Evolutionary conservation across 345 rosid species (phyloP).

Genomic region (Clarkia xantiana): DNA sequence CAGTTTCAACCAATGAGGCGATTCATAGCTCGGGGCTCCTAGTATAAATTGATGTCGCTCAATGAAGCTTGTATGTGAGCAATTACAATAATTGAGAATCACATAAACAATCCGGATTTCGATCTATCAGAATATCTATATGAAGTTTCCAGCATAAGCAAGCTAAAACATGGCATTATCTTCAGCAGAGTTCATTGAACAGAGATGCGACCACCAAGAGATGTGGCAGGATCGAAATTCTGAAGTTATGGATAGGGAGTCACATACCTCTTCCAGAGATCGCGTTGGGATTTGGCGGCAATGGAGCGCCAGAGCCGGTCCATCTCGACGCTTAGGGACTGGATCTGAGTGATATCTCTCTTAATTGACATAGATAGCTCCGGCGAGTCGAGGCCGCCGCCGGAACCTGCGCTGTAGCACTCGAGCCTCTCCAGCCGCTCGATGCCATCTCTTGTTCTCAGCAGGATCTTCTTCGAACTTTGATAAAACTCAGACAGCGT

Average conservation of each 20-base stretch:
- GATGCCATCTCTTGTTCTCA: slow-evolving; percentile 67
- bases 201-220: no score
- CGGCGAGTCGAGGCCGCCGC: slow-evolving; percentile 50
- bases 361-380: slow-evolving; percentile 58
- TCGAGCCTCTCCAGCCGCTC: slow-evolving; percentile 77
- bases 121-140: no score
- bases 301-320: slow-evolving; percentile 78
- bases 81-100: no score
- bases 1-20: no score
- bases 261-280: slow-evolving; percentile 76
- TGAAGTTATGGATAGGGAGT: neutral
- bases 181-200: no score
- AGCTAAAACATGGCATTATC: no score
- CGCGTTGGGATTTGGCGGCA: slow-evolving; percentile 67
- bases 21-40: no score
- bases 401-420: slow-evolving; percentile 35
- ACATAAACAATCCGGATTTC: no score
- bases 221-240: no score
- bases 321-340: slow-evolving; percentile 65
- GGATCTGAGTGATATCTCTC: slow-evolving; percentile 62
- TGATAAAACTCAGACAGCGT: slow-evolving; percentile 56
- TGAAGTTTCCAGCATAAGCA: no score
- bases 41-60: no score
- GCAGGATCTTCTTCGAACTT: slow-evolving; percentile 40
- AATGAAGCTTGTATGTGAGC: no score